These are phyloP conservation scores for Tieghemostelium lacteum DNA, from an alignment of 78 protist genomes.

Conservation along the genomic window DNA sequence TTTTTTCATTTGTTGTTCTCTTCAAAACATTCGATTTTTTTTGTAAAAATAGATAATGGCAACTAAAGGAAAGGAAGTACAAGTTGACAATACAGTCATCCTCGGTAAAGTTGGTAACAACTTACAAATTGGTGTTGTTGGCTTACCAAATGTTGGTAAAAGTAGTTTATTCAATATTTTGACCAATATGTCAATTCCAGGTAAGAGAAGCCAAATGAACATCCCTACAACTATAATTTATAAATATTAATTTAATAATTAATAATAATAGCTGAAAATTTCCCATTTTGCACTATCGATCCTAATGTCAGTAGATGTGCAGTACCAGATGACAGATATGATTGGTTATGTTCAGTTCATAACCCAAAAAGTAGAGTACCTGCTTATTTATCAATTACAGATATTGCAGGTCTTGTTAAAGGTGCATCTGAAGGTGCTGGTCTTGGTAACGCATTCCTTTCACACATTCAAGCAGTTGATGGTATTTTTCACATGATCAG, in stretches of 20 bases:
- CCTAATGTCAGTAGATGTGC: conserved; percentile 86
- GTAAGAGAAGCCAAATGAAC: too few relatives aligned
- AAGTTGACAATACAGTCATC: neutral
- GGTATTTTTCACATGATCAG: conserved; percentile 98
- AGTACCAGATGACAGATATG: conserved; percentile 97
- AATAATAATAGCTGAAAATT: conserved; percentile 98
- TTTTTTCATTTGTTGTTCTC: too few relatives aligned
- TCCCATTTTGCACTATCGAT: conserved; percentile 97
- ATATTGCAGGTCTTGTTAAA: conserved; percentile 98
- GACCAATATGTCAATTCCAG: conserved; percentile 79
- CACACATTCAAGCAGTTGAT: conserved; percentile 95
- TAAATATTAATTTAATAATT: too few relatives aligned
- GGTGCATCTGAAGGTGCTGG: conserved; percentile 98
- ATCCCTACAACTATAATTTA: too few relatives aligned
- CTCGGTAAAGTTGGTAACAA: conserved; percentile 30
- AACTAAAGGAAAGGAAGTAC: neutral
- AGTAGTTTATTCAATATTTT: conserved; percentile 94
- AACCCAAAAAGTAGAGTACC: conserved; percentile 94
- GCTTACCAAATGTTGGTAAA: conserved; percentile 97
- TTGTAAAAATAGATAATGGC: conserved; percentile 22
- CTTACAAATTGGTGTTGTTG: conserved; percentile 87
- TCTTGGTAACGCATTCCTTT: conserved; percentile 97
- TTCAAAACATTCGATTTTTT: too few relatives aligned
- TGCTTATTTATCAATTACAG: conserved; percentile 92
- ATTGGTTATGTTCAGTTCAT: conserved; percentile 83